These are phyloP conservation scores for Komagataella phaffii DNA, from an alignment of 805 yeast species.

Conservation along the genomic window DNA sequence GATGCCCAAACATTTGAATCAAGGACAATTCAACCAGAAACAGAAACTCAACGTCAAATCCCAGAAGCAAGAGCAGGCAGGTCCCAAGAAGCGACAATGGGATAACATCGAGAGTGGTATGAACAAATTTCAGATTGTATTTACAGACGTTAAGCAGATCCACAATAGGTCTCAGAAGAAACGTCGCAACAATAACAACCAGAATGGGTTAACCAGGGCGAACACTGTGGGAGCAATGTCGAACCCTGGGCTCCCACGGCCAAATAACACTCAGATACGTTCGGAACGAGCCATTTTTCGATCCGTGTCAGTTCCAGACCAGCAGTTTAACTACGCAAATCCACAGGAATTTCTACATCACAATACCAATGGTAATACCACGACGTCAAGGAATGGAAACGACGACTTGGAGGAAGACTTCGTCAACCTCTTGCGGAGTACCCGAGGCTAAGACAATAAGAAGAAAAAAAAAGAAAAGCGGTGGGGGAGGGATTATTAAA, in stretches of 20 bases:
- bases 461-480: background rate
- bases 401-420: background rate
- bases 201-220: background rate
- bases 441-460: background rate
- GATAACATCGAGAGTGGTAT: conserved; percentile 22
- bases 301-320: background rate
- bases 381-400: background rate
- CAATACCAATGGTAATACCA: background rate
- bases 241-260: background rate
- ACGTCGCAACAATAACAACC: background rate
- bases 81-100: conserved; percentile 3
- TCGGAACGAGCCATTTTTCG: background rate
- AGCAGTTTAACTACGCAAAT: background rate
- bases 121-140: conserved; percentile 32
- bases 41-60: background rate
- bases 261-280: background rate
- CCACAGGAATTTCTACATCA: background rate
- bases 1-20: background rate
- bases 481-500: background rate
- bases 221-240: background rate
- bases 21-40: background rate
- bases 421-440: background rate
- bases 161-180: background rate
- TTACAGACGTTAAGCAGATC: conserved; percentile 22
- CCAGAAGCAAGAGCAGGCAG: background rate